Evolutionary conservation across 305 asterid genomes (phyloP), one percentile per base, ranked within the genome.

Genomic region (Solanum hybrid): DNA sequence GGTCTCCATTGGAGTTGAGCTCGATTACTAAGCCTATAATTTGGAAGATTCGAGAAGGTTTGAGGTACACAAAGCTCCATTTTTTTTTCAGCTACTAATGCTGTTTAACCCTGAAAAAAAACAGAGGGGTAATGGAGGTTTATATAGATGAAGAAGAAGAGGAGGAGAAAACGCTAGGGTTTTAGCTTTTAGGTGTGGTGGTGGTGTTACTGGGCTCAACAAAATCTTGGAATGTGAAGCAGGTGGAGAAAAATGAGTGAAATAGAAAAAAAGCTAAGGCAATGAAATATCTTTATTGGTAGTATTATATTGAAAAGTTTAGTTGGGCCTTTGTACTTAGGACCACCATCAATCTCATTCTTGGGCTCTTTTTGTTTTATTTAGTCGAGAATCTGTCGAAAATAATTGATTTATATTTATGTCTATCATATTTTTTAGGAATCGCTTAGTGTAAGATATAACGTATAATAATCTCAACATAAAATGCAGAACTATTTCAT

Each of bases 171-270:
- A n/a, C 1, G 74, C 75, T 84, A 84, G 87, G 87, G 87, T 42
- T 84, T 84, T 29, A 84, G 85, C 82, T 18, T 76, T 8, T 8
- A 35, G 16, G 16, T 83, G 87, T 83, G 87, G 39, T 83, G 87
- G 28, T 42, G 37, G 71, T 81, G 83, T 36, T 77, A 82, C 36
- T 82, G 87, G 87, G 87, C 87, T 83, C 87, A 83, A 2, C 61
- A 33, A 51, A 83, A 28, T 24, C 73, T 82, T 22, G 75, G 26
- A 84, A 29, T 84, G 88, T 84, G 42, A 84, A 20, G 42, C 87
- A 84, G 40, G 74, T 84, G 73, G 86, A 80, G 34, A 80, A 11
- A 84, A 84, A 51, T 84, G 87, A 84, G 74, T 82, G 87, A 82
- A 82, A 31, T 37, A 8, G 11, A 35, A 13, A 78, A 11, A 78